Base-by-base conservation (phyloP, 768 basidiomycete genomes). In the Boletus sensibilis region DNA sequence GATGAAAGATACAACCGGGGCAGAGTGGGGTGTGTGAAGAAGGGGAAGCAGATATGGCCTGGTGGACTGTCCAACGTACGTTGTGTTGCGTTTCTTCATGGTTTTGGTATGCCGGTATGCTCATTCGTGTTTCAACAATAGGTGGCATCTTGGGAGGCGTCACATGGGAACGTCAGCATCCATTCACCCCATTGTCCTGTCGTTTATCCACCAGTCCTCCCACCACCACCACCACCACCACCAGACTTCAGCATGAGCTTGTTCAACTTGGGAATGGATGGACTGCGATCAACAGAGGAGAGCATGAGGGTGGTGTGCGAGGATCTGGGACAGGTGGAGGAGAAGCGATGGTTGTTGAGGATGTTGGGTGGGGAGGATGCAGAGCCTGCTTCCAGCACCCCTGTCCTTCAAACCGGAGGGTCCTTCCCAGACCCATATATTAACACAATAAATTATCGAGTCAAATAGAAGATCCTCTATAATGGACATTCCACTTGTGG, bases 281-380 rank as follows among this genome's bases (percentile, higher is more conserved):
- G 33, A 8, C 63, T 65, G 52, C 59, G 55, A 14, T 64, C 63
- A 50, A 65, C 64, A 16, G 78, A 79, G n/a, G 76, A 78, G 59
- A 79, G 79, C 61, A 72, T 83, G 68, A 75, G 79, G 6, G 85
- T 90, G 10, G 77, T 75, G 55, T 90, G 89, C 59, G 86, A 87
- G 65, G 87, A 90, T 69, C 86, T 86, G 2, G 80, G 71, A 21
- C 83, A 88, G 72, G 68, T 73, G 39, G 81, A 80, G 46, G 86
- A 86, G 69, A 80, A 80, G 68, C 73, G 77, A 57, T 75, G 80
- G 65, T 64, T 89, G 60, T 77, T 87, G 79, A 76, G 70, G 52
- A 68, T 90, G 62, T 64, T 88, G 60, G 73, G 62, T 8, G 64
- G 60, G 52, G 62, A 60, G 34, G 66, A 52, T 3, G 20, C n/a